Base-by-base conservation (phyloP, 495 filamentous ascomycete species). In the Penicillium silybi region DNA sequence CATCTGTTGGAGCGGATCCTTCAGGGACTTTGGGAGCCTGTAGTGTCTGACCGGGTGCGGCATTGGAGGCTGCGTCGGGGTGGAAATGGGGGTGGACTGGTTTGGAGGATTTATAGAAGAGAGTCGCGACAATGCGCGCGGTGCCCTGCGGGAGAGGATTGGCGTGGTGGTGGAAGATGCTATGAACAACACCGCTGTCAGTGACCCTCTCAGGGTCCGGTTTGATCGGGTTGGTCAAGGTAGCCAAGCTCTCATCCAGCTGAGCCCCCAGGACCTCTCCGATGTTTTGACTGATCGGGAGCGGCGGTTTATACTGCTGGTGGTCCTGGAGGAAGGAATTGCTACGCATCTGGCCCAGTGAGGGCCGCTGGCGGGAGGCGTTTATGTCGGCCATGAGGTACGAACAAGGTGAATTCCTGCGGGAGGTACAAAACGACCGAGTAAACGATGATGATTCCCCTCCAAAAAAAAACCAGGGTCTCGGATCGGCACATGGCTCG, bases 291-390 rank as follows among this genome's bases (percentile, higher is more conserved):
- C 41, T 73, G 41, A 71, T 54, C 9, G 70, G 62, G 9, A 54
- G 56, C 25, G 81, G 80, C 10, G 85, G 79, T 46, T 85, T 86
- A 58, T 89, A 89, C 54, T 89, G 86, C 60, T 88, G 85, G 53
- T 88, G 85, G 49, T 88, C 85, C 43, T 82, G 75, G 32, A 89
- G 76, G 66, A 85, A 88, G 29, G 85, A 88, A 58, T 78, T 78
- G 68, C 82, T 85, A 49, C 83, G 80, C 75, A 87, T 74, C 46
- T 73, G 69, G 52, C 68, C 70, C 27, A 77, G 64, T 10, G 66
- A 62, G 11, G 74, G 74, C 44, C 74, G 71, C 43, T 66, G 67
- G 53, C 67, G 65, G 44, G 67, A 48, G 54, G 60, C 68, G 39
- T 65, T 46, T 1, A 67, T 49, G 32, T 57, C 65, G n/a, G n/a